phyloP scores from a whole-genome alignment of 495 filamentous ascomycete genomes.

The Podospora bellae-mahoneyi region DNA sequence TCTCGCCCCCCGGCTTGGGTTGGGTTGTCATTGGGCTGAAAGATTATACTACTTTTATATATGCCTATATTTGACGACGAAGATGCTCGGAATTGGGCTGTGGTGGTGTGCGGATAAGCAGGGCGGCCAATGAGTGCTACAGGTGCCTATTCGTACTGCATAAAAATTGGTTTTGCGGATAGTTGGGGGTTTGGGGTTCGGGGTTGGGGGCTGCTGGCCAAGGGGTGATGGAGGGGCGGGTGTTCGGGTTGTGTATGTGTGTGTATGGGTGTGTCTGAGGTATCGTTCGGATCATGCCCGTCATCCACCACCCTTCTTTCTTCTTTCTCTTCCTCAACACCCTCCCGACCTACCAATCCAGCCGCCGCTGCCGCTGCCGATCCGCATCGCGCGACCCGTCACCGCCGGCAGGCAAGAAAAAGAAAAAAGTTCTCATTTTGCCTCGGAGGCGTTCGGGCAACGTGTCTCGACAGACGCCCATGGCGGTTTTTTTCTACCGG shows the following conservation, averaged over 20 bases:
- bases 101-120: neutral
- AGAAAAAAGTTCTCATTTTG: neutral
- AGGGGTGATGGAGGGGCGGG: neutral
- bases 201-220: neutral
- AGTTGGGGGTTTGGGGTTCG: neutral
- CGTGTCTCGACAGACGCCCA: neutral
- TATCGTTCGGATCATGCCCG: neutral
- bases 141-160: neutral
- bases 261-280: neutral
- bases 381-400: neutral
- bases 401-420: neutral
- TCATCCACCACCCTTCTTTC: neutral
- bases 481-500: neutral
- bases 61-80: neutral
- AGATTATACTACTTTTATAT: neutral
- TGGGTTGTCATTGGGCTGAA: neutral
- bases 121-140: neutral
- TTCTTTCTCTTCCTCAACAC: neutral
- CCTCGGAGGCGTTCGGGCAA: neutral
- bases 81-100: neutral
- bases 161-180: neutral
- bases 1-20: neutral
- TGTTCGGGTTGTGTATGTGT: neutral
- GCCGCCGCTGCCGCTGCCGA: neutral
- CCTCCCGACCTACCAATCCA: neutral